These are phyloP conservation scores for Acer yangbiense DNA, from an alignment of 345 rosid genomes.

Conservation along the genomic window DNA sequence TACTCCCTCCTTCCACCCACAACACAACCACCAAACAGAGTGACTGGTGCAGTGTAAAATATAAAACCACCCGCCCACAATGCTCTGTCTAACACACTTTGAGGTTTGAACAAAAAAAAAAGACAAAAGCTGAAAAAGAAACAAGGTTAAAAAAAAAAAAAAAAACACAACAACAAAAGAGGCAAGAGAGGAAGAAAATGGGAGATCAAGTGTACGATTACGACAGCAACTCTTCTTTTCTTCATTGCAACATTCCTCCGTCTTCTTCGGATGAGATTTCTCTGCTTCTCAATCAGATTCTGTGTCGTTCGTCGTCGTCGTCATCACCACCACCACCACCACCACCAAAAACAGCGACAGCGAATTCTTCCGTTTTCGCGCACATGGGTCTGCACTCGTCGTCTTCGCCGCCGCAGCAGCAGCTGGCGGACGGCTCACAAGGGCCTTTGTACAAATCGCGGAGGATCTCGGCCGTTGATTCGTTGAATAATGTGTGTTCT, in stretches of 20 bases:
- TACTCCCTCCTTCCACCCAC: too few species aligned
- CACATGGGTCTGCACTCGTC: not conserved
- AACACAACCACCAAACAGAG: too few species aligned
- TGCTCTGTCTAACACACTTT: not conserved
- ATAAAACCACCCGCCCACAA: not conserved
- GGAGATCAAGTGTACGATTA: slow-evolving; percentile 9
- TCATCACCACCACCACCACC: not conserved
- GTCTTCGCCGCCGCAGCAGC: slow-evolving; percentile 11
- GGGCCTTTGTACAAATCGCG: not conserved
- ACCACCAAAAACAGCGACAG: not conserved
- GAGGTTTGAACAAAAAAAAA: not conserved
- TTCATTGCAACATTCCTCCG: slow-evolving; percentile 22
- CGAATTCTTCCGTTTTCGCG: slow-evolving; percentile 21
- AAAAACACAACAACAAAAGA: not conserved
- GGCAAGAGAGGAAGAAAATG: not conserved
- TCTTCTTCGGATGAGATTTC: slow-evolving; percentile 65
- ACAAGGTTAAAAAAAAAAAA: not conserved
- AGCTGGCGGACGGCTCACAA: not conserved
- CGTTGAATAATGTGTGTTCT: not conserved
- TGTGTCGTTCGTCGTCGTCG: slow-evolving; percentile 55
- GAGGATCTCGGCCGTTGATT: slow-evolving; percentile 30
- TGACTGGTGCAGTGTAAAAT: too few species aligned
- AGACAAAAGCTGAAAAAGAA: not conserved
- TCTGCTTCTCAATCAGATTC: slow-evolving; percentile 59
- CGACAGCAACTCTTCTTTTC: slow-evolving; percentile 1